Conservation (phyloP, 306 rosid genomes). For the Acacia melanoxylon region DNA sequence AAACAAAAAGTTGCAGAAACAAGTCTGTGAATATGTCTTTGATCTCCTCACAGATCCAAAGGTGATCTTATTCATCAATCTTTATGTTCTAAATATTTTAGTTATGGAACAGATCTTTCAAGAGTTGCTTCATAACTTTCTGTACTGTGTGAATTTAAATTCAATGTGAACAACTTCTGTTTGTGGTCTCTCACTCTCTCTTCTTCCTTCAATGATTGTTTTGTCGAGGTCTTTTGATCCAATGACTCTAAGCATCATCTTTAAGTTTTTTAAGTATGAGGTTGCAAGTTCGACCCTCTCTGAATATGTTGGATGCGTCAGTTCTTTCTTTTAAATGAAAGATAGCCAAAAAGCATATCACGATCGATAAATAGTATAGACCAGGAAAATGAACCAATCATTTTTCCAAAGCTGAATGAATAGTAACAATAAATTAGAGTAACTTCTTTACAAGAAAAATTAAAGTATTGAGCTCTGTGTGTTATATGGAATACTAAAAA, state of each 20-base stretch:
- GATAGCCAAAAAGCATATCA: too few relatives aligned
- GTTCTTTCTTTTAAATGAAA: too few relatives aligned
- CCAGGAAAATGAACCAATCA: not conserved
- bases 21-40: constrained; percentile 14
- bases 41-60: not conserved
- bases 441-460: not conserved
- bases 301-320: too few relatives aligned
- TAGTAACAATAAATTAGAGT: not conserved
- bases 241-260: too few relatives aligned
- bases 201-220: not conserved
- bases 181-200: not conserved
- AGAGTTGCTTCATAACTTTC: not conserved
- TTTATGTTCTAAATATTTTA: not conserved
- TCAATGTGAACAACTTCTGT: not conserved
- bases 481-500: too few relatives aligned
- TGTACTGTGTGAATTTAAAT: too few relatives aligned
- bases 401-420: not conserved
- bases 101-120: not conserved
- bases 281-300: too few relatives aligned
- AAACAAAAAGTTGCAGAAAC: not conserved
- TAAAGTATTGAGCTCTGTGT: too few relatives aligned
- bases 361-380: not conserved
- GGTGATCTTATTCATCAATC: not conserved
- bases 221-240: too few relatives aligned
- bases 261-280: too few relatives aligned